Percentiles rank a stretch among this genome's conserved stretches.
Evolutionary conservation across 495 filamentous ascomycete species (phyloP).

Genomic region (Annulohypoxylon maeteangense): DNA sequence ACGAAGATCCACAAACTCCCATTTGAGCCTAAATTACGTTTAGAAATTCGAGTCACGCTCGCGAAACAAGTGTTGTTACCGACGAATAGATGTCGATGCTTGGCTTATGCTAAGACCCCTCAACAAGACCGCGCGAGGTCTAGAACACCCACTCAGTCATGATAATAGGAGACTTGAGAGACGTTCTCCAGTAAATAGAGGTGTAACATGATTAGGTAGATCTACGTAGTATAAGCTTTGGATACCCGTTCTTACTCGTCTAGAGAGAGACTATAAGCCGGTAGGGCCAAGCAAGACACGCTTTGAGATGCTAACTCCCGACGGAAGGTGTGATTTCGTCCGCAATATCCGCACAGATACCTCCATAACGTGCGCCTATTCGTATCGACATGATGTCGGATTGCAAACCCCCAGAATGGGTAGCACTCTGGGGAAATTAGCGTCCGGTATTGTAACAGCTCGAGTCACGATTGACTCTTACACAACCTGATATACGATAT

Average conservation of each 20-base stretch:
- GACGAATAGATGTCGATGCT: conserved; percentile 24
- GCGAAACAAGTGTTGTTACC: conserved; percentile 34
- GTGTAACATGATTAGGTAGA: neutral
- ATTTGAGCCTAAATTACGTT: conserved; percentile 35
- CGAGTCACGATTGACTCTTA: conserved; percentile 5
- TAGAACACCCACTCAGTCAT: conserved; percentile 9
- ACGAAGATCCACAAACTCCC: neutral
- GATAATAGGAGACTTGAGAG: too few relatives aligned
- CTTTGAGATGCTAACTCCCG: conserved; percentile 32
- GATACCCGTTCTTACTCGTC: neutral
- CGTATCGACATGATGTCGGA: conserved; percentile 12
- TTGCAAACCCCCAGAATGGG: conserved; percentile 7
- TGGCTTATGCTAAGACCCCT: conserved; percentile 16
- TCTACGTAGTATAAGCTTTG: neutral
- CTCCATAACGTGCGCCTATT: neutral
- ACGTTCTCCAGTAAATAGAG: conserved; percentile 10
- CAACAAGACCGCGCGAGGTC: conserved; percentile 7
- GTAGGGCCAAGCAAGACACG: conserved; percentile 29
- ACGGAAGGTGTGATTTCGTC: conserved; percentile 37
- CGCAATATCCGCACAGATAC: neutral
- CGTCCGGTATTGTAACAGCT: neutral
- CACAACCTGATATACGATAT: conserved; percentile 7
- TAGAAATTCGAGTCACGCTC: conserved; percentile 27
- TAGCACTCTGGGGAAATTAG: neutral
- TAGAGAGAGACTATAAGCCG: conserved; percentile 9